Evolutionary conservation across 139 green algal species (phyloP).

Genomic region (Cymbomonas tetramitiformis): DNA sequence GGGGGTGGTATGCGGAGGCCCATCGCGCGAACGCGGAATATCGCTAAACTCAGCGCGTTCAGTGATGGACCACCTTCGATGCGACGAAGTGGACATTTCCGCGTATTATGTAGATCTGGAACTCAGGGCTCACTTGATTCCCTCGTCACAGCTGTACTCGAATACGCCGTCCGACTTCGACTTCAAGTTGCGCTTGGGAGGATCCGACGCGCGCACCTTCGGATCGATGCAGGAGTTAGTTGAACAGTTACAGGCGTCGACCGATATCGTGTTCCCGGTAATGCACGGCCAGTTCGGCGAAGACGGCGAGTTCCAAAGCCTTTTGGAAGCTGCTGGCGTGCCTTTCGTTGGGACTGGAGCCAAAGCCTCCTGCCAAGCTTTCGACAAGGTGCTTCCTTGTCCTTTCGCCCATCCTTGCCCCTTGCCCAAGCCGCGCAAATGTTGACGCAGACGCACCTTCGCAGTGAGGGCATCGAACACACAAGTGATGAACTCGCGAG

Average conservation of each 20-base stretch:
- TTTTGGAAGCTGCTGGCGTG: slow-evolving; percentile 33
- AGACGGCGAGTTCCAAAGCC: slow-evolving; percentile 21
- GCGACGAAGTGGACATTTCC: slow-evolving; percentile 13
- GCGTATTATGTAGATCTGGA: slow-evolving; percentile 37
- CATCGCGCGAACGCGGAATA: slow-evolving; percentile 33
- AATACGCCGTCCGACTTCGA: slow-evolving; percentile 38
- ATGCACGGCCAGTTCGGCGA: slow-evolving; percentile 30
- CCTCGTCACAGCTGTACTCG: slow-evolving; percentile 28
- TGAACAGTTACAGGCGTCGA: slow-evolving; percentile 12
- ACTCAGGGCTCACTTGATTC: slow-evolving; percentile 15
- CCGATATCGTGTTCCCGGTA: slow-evolving; percentile 31
- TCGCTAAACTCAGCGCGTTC: slow-evolving; percentile 36
- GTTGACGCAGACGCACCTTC: too few species aligned
- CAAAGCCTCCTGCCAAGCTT: slow-evolving; percentile 3
- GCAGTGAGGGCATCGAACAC: too few species aligned
- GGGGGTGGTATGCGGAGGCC: slow-evolving; percentile 35
- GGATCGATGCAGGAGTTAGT: slow-evolving; percentile 8
- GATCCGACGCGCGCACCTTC: slow-evolving; percentile 13
- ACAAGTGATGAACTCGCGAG: too few species aligned
- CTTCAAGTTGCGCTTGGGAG: slow-evolving; percentile 28
- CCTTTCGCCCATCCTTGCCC: too few species aligned
- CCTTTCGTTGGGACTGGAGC: slow-evolving; percentile 30
- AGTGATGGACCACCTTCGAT: slow-evolving; percentile 31
- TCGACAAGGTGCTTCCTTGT: slow-evolving; percentile 23
- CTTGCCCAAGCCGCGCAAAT: too few species aligned